phyloP scores from a whole-genome alignment of 345 rosid genomes.

The Lagerstroemia speciosa region DNA sequence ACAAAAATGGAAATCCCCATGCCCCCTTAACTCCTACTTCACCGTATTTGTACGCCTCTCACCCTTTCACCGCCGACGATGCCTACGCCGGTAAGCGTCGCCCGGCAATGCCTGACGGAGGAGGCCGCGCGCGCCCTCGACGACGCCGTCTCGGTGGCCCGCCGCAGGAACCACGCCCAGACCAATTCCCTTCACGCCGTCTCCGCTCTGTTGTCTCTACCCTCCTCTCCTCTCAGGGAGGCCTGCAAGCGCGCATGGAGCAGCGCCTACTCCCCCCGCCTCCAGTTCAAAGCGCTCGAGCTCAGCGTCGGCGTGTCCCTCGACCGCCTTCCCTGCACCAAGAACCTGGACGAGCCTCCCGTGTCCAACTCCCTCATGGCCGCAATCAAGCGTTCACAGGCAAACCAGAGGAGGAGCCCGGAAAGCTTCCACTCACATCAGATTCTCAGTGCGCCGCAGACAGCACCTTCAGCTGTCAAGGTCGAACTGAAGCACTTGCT shows the following conservation, averaged over 20 bases:
- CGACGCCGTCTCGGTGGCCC: constrained; percentile 67
- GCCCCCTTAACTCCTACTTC: not conserved
- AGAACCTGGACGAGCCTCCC: constrained; percentile 44
- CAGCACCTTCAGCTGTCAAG: constrained; percentile 45
- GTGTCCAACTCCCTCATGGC: constrained; percentile 93
- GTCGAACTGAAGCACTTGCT: constrained; percentile 72
- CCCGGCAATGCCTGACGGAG: constrained; percentile 74
- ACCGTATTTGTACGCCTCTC: not conserved
- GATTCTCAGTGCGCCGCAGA: constrained; percentile 21
- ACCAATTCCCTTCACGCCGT: constrained; percentile 84
- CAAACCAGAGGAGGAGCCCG: constrained; percentile 73
- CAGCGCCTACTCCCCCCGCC: constrained; percentile 58
- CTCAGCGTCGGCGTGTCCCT: constrained; percentile 71
- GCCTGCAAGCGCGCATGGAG: constrained; percentile 69
- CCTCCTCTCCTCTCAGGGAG: constrained; percentile 58
- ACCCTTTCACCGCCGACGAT: not conserved
- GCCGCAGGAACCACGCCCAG: constrained; percentile 57
- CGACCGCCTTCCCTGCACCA: constrained; percentile 66
- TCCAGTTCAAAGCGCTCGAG: constrained; percentile 75
- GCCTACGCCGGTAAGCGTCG: constrained; percentile 27
- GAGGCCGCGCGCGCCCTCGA: constrained; percentile 71
- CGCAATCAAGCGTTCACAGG: constrained; percentile 89
- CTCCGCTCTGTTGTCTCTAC: constrained; percentile 59
- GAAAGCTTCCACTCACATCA: constrained; percentile 71
- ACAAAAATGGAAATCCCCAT: not conserved